Evolutionary conservation across 805 yeast species (phyloP).

Genomic region (Nakazawaea peltata): DNA sequence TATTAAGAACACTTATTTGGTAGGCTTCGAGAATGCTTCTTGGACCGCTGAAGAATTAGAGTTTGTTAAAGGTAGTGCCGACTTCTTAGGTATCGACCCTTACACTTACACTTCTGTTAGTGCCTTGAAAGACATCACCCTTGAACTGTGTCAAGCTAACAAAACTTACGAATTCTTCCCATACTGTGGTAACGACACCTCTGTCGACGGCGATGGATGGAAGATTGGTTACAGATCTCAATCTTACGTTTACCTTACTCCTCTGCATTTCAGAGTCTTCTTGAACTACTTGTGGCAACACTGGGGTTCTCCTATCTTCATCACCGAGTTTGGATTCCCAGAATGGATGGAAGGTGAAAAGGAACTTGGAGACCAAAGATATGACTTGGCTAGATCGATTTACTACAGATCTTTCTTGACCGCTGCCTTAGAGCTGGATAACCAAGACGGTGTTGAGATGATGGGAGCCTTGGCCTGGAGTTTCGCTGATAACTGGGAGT

Average conservation of each 20-base stretch:
- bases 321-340: conserved; percentile 27
- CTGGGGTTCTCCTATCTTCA: conserved; percentile 19
- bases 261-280: conserved; percentile 18
- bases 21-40: conserved; percentile 11
- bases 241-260: conserved; percentile 17
- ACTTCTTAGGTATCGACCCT: conserved; percentile 25
- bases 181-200: conserved; percentile 17
- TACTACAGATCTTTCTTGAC: conserved; percentile 23
- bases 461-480: conserved; percentile 27
- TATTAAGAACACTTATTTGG: conserved; percentile 16
- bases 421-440: conserved; percentile 18
- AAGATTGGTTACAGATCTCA: conserved; percentile 17
- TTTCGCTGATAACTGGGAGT: conserved; percentile 26
- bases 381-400: conserved; percentile 21
- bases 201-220: conserved; percentile 16
- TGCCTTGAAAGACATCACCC: conserved; percentile 12
- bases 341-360: conserved; percentile 23
- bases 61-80: conserved; percentile 19
- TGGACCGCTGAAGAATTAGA: conserved; percentile 20
- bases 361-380: conserved; percentile 18
- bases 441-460: conserved; percentile 20
- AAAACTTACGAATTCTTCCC: conserved; percentile 18
- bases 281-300: conserved; percentile 21
- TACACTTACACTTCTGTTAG: conserved; percentile 20
- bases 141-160: conserved; percentile 19